A percentile compares a stretch with the other conserved stretches of the same genome.
Conservation (phyloP, 768 basidiomycete species). For the Tylopilus rubrobrunneus region DNA sequence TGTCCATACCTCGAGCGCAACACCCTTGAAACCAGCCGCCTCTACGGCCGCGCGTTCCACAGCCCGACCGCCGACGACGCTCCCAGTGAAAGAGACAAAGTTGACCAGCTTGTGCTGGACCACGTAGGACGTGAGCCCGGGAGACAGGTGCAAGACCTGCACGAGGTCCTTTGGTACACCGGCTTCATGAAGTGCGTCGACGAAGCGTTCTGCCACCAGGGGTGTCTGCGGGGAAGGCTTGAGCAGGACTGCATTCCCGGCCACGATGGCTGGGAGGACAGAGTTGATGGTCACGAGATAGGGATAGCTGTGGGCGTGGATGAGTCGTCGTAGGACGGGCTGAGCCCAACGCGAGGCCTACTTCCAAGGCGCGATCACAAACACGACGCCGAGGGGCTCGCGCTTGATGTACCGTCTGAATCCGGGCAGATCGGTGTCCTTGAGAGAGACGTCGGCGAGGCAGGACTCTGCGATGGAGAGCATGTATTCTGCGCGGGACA, state of each 20-base stretch:
- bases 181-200: conserved; percentile 61
- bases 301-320: conserved; percentile 56
- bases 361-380: conserved; percentile 94
- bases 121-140: conserved; percentile 53
- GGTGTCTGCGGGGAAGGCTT: conserved; percentile 99
- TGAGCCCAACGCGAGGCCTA: conserved; percentile 34
- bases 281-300: conserved; percentile 90
- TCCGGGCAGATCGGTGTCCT: conserved; percentile 77
- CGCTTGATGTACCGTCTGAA: conserved; percentile 83
- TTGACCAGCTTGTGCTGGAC: conserved; percentile 64
- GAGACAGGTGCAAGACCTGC: conserved; percentile 72
- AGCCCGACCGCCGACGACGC: conserved; percentile 69
- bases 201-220: conserved; percentile 77
- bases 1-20: conserved; percentile 68
- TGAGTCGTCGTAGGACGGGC: not conserved
- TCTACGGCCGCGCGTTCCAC: conserved; percentile 68
- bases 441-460: conserved; percentile 70
- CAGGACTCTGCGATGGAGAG: conserved; percentile 74
- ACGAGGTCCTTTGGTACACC: conserved; percentile 75
- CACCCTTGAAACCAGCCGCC: conserved; percentile 76
- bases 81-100: conserved; percentile 91
- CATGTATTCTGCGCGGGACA: conserved; percentile 83
- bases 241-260: conserved; percentile 86
- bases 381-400: conserved; percentile 79
- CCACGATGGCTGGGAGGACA: conserved; percentile 84